A percentile compares a stretch with the other conserved stretches of the same genome.
These are phyloP conservation scores for Schoenoplectus tabernaemontani DNA, from an alignment of 202 grass and related monocot species.

Conservation along the genomic window DNA sequence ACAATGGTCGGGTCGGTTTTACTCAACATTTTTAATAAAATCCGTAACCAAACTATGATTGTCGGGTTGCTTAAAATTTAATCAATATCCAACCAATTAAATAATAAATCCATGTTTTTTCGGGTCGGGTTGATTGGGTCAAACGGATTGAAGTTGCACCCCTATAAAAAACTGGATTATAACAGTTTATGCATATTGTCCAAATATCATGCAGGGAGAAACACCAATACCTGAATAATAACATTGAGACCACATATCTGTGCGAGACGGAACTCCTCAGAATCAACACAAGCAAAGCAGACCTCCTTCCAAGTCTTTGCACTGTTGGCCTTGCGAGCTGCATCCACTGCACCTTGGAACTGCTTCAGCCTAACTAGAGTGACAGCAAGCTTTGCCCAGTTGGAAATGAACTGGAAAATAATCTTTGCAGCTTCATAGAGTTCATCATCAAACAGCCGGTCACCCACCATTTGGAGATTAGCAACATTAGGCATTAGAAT, in stretches of 20 bases:
- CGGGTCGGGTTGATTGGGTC: too few relatives aligned
- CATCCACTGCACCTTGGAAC: constrained; percentile 99
- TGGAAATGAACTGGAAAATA: constrained; percentile 95
- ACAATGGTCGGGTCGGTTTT: too few relatives aligned
- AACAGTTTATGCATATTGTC: background rate
- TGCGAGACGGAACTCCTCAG: constrained; percentile 91
- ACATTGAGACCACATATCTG: constrained; percentile 98
- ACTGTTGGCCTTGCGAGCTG: constrained; percentile 94
- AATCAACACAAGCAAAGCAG: constrained; percentile 99
- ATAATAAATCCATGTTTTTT: too few relatives aligned
- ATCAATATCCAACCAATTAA: too few relatives aligned
- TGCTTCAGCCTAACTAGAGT: constrained; percentile 97
- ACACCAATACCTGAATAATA: constrained; percentile 69
- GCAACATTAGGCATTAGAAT: constrained; percentile 40
- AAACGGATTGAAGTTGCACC: too few relatives aligned
- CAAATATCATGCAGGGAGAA: background rate
- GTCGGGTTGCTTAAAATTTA: too few relatives aligned
- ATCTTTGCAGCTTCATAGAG: constrained; percentile 99
- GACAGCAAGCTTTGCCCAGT: constrained; percentile 95
- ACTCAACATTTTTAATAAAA: too few relatives aligned
- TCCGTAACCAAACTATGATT: too few relatives aligned
- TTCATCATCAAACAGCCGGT: constrained; percentile 80
- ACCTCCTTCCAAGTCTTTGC: constrained; percentile 98
- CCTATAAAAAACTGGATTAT: too few relatives aligned
- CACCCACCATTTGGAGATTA: constrained; percentile 91